Percentiles rank a stretch among this genome's conserved stretches.
Evolutionary conservation across 495 filamentous ascomycete genomes (phyloP).

Genomic region (Echria macrotheca): DNA sequence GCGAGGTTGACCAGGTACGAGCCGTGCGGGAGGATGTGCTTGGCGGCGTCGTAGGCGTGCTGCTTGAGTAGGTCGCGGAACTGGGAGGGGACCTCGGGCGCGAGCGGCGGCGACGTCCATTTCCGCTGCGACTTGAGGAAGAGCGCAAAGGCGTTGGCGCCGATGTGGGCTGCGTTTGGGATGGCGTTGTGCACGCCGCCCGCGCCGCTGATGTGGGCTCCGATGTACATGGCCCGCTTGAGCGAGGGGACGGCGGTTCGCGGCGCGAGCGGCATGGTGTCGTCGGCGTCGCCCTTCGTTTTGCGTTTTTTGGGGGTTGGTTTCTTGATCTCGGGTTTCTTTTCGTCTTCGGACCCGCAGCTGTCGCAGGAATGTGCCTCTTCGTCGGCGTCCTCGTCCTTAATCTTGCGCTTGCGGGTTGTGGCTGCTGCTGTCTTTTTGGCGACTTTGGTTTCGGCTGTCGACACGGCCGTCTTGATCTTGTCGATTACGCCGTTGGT

Average conservation of each 20-base stretch:
- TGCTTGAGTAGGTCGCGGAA: constrained; percentile 63
- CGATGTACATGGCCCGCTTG: constrained; percentile 69
- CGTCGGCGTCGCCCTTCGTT: constrained; percentile 37
- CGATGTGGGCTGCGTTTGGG: constrained; percentile 71
- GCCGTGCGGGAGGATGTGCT: constrained; percentile 79
- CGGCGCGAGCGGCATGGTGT: constrained; percentile 58
- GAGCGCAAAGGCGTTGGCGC: constrained; percentile 86
- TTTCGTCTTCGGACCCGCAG: constrained; percentile 17
- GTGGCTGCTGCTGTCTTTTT: constrained; percentile 11
- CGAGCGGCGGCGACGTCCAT: constrained; percentile 80
- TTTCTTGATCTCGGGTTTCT: constrained; percentile 21
- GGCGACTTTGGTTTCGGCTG: constrained; percentile 9
- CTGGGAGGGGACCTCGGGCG: constrained; percentile 56
- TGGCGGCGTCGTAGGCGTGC: constrained; percentile 66
- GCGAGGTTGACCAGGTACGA: constrained; percentile 96
- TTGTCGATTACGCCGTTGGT: constrained; percentile 1
- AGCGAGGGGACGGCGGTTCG: constrained; percentile 58
- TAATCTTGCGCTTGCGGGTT: constrained; percentile 33
- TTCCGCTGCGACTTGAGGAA: constrained; percentile 95
- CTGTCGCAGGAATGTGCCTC: constrained; percentile 15
- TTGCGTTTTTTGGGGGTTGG: constrained; percentile 43
- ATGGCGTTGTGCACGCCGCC: constrained; percentile 90
- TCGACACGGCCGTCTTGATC: constrained; percentile 1
- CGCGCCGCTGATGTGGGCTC: constrained; percentile 85
- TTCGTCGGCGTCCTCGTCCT: constrained; percentile 19